Evolutionary conservation across 2,329 filamentous ascomycete species (phyloP), one percentile per base, ranked within the genome.

Genomic region (Peltaster fructicola): DNA sequence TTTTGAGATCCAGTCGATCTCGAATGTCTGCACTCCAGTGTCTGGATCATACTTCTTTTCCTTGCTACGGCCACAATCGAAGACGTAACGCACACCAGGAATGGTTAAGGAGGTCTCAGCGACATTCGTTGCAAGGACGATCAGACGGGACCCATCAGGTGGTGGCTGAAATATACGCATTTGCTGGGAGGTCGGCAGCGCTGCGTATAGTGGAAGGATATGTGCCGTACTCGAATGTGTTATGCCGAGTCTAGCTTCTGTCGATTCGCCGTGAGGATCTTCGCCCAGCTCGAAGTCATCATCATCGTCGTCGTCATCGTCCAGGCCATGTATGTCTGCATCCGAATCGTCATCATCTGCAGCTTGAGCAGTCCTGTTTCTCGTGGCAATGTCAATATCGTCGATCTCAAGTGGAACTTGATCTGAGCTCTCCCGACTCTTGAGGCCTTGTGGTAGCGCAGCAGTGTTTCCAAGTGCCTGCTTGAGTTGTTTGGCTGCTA

Each of bases 81-180:
- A 93, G 6, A 98, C 88, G 44, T 93, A 98, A 31, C 80, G 71
- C 32, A 91, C 84, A 2, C 82, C 84, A 0, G 88, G 85, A 29
- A 98, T 98, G 1, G 88, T 98, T 46, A 98, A 63, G 66, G 79
- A 90, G 0, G 88, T 98, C 52, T 98, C 88, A 0, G 88, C 88
- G 21, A 98, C 81, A 50, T 98, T 98, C 20, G 88, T 98, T 1
- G 88, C 82, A 19, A 98, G 56, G 4, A 98, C 76, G 25, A 98
- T 78, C 13, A 88, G 65, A 6, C 88, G 71, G 6, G 77, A 77
- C 9, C 77, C 78, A 27, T 84, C 76, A 1, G 85, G 84, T 8
- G 38, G 33, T 1, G 79, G 68, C 34, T 92, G 75, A 40, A 98
- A 98, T 7, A 98, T 81, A 30, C 71, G 70, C 45, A 93, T 65